A percentile compares a stretch with the other conserved stretches of the same genome.
Evolutionary conservation across 441 rosid genomes (phyloP).

Genomic region (Populus hybrid): DNA sequence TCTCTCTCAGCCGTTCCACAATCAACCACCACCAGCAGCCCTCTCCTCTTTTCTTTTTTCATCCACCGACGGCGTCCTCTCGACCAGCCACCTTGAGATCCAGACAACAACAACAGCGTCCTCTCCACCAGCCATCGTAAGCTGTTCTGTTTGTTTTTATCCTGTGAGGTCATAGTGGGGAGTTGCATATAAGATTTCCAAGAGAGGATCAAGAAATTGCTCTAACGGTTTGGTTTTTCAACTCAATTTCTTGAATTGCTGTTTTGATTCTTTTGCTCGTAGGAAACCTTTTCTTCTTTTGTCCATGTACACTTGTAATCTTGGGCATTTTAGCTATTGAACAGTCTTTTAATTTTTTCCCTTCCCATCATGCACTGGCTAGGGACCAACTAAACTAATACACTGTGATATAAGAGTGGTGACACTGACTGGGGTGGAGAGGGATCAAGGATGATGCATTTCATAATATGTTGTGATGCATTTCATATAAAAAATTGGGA

Average conservation of each 20-base stretch:
- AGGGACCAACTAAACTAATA: not conserved
- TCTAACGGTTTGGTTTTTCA: slow-evolving; percentile 41
- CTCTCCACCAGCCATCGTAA: no score
- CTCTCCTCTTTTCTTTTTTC: no score
- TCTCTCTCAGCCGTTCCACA: no score
- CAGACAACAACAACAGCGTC: no score
- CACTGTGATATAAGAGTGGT: not conserved
- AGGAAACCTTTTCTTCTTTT: not conserved
- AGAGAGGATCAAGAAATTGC: slow-evolving; percentile 71
- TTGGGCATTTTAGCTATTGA: not conserved
- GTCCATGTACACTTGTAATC: not conserved
- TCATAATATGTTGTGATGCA: not conserved
- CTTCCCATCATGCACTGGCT: not conserved
- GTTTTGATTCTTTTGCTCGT: not conserved
- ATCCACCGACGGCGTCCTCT: no score
- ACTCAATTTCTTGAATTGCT: slow-evolving; percentile 3
- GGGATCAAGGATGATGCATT: not conserved
- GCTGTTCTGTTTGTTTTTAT: slow-evolving; percentile 8
- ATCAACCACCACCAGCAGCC: no score
- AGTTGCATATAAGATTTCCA: slow-evolving; percentile 76
- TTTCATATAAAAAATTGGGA: no score
- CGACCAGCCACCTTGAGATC: no score
- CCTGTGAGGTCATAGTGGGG: slow-evolving; percentile 70
- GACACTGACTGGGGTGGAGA: not conserved
- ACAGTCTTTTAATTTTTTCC: not conserved